Conservation (phyloP, 345 rosid species). For the Mallotus nudiflorus region DNA sequence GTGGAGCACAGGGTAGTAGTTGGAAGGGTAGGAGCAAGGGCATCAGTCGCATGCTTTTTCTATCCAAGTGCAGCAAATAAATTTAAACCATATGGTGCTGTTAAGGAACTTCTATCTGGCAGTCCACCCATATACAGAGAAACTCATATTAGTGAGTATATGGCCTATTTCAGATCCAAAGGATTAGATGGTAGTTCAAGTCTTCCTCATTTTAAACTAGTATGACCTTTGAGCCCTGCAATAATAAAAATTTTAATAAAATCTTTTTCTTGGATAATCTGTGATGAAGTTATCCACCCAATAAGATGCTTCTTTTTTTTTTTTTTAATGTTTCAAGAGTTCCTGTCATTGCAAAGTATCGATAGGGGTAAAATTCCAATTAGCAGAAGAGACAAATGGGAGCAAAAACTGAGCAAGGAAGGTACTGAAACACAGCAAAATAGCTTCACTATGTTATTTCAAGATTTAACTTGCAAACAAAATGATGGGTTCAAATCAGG, state of each 20-base stretch:
- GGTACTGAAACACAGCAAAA: background rate
- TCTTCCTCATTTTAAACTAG: slow-evolving; percentile 38
- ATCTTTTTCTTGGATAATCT: background rate
- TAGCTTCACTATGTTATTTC: slow-evolving; percentile 13
- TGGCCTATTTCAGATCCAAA: slow-evolving; percentile 40
- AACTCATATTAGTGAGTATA: slow-evolving; percentile 33
- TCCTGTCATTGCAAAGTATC: background rate
- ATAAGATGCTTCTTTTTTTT: no score
- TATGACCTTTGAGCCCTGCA: background rate
- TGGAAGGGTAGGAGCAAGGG: slow-evolving; percentile 20
- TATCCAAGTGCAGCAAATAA: slow-evolving; percentile 39
- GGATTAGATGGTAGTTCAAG: slow-evolving; percentile 42
- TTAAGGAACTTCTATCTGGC: slow-evolving; percentile 39
- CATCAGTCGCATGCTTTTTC: slow-evolving; percentile 41
- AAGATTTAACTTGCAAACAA: slow-evolving; percentile 10
- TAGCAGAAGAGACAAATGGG: background rate
- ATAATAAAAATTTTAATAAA: no score
- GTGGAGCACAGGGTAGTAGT: slow-evolving; percentile 44
- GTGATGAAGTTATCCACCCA: no score
- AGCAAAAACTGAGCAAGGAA: background rate
- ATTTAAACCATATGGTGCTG: slow-evolving; percentile 34
- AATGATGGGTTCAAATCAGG: slow-evolving; percentile 8
- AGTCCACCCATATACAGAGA: slow-evolving; percentile 39
- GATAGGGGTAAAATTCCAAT: no score
- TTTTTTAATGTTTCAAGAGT: background rate